A percentile compares a stretch with the other conserved stretches of the same genome.
Conservation (phyloP, 192 early-diverging fungal species). For the Umbelopsis sp. region DNA sequence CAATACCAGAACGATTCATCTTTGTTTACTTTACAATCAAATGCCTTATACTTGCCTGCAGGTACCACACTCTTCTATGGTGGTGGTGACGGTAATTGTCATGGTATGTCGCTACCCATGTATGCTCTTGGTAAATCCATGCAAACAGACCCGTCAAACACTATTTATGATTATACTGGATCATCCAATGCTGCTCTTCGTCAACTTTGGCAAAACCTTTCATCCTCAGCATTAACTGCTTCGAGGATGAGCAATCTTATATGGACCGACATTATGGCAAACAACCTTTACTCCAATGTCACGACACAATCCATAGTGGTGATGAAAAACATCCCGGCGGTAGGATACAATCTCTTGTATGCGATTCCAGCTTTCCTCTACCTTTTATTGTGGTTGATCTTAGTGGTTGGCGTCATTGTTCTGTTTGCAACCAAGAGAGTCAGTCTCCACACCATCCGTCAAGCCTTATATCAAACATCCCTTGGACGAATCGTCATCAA, state of each 20-base stretch:
- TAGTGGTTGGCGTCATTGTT: background rate
- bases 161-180: background rate
- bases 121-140: background rate
- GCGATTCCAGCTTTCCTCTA: background rate
- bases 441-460: background rate
- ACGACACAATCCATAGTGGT: background rate
- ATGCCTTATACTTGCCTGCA: background rate
- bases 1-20: background rate
- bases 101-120: background rate
- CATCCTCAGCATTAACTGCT: background rate
- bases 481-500: conserved; percentile 4
- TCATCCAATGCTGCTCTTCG: background rate
- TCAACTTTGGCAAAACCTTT: background rate
- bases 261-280: conserved; percentile 7
- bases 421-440: background rate
- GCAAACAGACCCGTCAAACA: background rate
- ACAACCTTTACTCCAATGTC: background rate
- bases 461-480: conserved; percentile 9
- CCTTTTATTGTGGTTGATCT: background rate
- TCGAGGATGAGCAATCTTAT: background rate
- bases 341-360: conserved; percentile 7
- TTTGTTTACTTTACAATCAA: background rate
- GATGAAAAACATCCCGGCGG: background rate
- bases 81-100: background rate
- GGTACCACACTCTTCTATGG: background rate